Percentiles rank a stretch among this genome's conserved stretches.
phyloP scores from a whole-genome alignment of 2,329 filamentous ascomycete genomes.

The Alternaria alternata region DNA sequence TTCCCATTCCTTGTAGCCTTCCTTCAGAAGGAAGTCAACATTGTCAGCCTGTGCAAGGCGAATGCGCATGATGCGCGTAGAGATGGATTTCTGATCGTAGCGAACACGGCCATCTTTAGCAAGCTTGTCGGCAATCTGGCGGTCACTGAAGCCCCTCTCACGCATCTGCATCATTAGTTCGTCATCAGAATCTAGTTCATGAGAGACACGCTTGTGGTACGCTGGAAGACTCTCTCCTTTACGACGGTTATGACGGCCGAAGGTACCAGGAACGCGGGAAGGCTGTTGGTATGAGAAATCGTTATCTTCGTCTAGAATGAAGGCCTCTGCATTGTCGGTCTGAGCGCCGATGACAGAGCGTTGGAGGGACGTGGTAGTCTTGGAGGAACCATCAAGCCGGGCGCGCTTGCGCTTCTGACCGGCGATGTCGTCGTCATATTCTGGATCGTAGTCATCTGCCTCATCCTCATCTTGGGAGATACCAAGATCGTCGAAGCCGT shows the following conservation, averaged over 20 bases:
- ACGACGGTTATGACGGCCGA: slow-evolving; percentile 29
- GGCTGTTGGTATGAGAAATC: slow-evolving; percentile 10
- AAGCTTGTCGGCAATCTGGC: slow-evolving; percentile 55
- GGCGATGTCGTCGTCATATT: slow-evolving; percentile 11
- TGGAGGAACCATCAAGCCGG: slow-evolving; percentile 11
- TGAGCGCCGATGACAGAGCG: slow-evolving; percentile 21
- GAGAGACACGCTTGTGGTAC: slow-evolving; percentile 52
- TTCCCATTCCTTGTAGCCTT: slow-evolving; percentile 60
- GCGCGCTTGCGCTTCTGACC: slow-evolving; percentile 31
- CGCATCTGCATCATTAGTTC: slow-evolving; percentile 56
- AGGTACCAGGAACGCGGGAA: slow-evolving; percentile 31
- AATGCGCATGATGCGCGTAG: slow-evolving; percentile 58
- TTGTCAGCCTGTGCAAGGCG: slow-evolving; percentile 53
- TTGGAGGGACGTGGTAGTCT: slow-evolving; percentile 10
- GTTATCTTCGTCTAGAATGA: slow-evolving; percentile 34
- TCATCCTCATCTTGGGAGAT: slow-evolving; percentile 11
- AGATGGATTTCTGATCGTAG: slow-evolving; percentile 59
- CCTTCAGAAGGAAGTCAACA: slow-evolving; percentile 57
- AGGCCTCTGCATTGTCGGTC: slow-evolving; percentile 23
- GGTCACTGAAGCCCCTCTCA: slow-evolving; percentile 54
- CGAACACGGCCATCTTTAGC: slow-evolving; percentile 52
- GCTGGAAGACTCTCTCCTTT: slow-evolving; percentile 51
- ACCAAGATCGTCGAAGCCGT: slow-evolving; percentile 23
- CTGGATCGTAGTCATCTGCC: slow-evolving; percentile 15
- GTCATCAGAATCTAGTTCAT: slow-evolving; percentile 58